phyloP scores from a whole-genome alignment of 148 eudicot genomes.

The Camellia japonica region DNA sequence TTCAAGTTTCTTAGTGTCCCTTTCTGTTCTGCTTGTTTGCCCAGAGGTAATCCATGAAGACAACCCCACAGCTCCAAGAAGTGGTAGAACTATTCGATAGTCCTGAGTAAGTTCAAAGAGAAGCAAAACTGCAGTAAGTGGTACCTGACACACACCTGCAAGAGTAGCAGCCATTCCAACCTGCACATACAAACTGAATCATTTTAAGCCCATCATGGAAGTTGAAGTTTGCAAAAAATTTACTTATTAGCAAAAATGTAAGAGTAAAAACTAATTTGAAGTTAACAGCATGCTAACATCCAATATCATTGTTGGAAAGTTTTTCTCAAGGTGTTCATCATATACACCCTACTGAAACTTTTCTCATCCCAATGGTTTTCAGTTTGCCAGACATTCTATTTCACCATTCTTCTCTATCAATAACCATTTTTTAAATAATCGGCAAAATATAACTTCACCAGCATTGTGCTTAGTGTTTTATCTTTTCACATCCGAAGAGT shows the following conservation, averaged over 20 bases:
- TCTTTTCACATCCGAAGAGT: background rate
- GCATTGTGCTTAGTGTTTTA: too few relatives aligned
- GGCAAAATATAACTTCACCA: background rate
- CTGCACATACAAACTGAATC: conserved; percentile 34
- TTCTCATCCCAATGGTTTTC: background rate
- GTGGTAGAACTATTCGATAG: conserved; percentile 89
- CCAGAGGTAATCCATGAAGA: conserved; percentile 91
- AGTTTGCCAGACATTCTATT: background rate
- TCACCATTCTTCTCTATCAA: background rate
- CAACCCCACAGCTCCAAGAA: conserved; percentile 87
- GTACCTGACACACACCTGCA: conserved; percentile 95
- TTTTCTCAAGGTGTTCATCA: background rate
- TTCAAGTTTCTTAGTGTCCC: conserved; percentile 23
- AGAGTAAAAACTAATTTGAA: background rate
- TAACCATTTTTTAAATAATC: background rate
- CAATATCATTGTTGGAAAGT: background rate
- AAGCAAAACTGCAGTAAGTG: conserved; percentile 90
- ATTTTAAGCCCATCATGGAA: conserved; percentile 8
- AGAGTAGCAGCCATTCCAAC: conserved; percentile 99
- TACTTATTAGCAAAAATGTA: background rate
- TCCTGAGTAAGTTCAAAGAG: conserved; percentile 92
- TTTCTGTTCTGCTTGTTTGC: conserved; percentile 37
- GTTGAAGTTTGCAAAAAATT: background rate
- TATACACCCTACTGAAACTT: background rate
- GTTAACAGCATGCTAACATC: background rate